Evolutionary conservation across 73 alveolate genomes (phyloP), one percentile per base, ranked within the genome.

Genomic region (Urostyla sp.): DNA sequence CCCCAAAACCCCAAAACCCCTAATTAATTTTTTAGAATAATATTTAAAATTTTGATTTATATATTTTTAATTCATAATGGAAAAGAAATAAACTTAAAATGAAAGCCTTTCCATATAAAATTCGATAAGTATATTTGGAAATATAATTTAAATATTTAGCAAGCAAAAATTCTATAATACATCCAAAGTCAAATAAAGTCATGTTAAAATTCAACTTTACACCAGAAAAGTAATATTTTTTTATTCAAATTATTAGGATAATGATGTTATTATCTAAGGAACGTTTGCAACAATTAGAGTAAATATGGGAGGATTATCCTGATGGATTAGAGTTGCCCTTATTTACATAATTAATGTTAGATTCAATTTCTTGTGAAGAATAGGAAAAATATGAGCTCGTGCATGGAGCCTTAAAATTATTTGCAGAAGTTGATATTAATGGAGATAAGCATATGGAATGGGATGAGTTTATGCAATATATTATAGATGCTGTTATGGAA

Each of bases 371-470:
- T 50, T 78, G 83, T 58, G 55, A 60, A 67, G 37, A 86, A 72
- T 52, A 85, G 78, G 96, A 91, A 66, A 88, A 92, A 87, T 75
- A 83, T 28, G 92, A 89, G 66, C 75, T 92, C 54, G 95, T 90
- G 20, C 90, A 87, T 85, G 98, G 96, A 11, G 82, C 91, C 27
- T 81, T 76, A 52, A 88, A 90, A 57, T 85, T 87, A 60, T 92
- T 92, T 63, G 80, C 85, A 43, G 95, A 90, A 81, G 90, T 86
- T 59, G 96, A 90, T 69, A 90, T 92, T 50, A 89, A 91, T 56
- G 95, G 95, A 20, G 95, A 91, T 78, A 91, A 91, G 20, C 97
- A 91, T 45, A 91, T 92, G 96, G 95, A 84, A 53, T 89, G 96
- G 92, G 81, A 86, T 50, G 97, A 89, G 53, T 91, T 91, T 56